Conservation (phyloP, 1,139 yeast genomes). For the Lodderomyces jiufengensis region DNA sequence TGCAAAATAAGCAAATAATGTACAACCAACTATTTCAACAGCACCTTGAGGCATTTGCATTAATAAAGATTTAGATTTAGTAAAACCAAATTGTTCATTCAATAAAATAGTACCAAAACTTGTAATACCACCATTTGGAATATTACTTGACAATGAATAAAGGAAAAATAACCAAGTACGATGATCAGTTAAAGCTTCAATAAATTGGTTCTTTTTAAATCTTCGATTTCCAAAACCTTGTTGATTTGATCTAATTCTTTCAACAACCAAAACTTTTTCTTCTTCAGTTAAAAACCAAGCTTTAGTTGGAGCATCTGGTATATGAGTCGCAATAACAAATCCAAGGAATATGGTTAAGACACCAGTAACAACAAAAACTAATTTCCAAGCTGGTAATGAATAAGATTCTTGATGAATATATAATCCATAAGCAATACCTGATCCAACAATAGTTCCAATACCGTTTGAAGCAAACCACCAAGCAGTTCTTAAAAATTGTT, state of each 20-base stretch:
- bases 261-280: slow-evolving; percentile 41
- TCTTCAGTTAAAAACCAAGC: slow-evolving; percentile 41
- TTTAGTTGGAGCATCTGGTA: slow-evolving; percentile 28
- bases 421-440: slow-evolving; percentile 24
- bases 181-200: slow-evolving; percentile 48
- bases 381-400: slow-evolving; percentile 28
- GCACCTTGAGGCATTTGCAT: slow-evolving; percentile 38
- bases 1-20: slow-evolving; percentile 25
- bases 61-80: slow-evolving; percentile 23
- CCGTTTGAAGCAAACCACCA: slow-evolving; percentile 34
- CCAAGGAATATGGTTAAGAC: slow-evolving; percentile 26
- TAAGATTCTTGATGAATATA: slow-evolving; percentile 15
- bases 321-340: slow-evolving; percentile 18
- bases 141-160: slow-evolving; percentile 24
- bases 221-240: slow-evolving; percentile 57
- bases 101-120: slow-evolving; percentile 46
- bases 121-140: slow-evolving; percentile 40
- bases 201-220: slow-evolving; percentile 52
- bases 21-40: slow-evolving; percentile 42
- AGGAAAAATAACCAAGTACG: slow-evolving; percentile 41
- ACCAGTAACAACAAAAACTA: slow-evolving; percentile 31
- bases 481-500: slow-evolving; percentile 22
- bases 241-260: slow-evolving; percentile 35
- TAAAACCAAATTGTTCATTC: slow-evolving; percentile 41
- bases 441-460: slow-evolving; percentile 25